A percentile compares a stretch with the other conserved stretches of the same genome.
These are phyloP conservation scores for Phialocephala sp. DNA, from an alignment of 2,329 filamentous ascomycete genomes.

Conservation along the genomic window DNA sequence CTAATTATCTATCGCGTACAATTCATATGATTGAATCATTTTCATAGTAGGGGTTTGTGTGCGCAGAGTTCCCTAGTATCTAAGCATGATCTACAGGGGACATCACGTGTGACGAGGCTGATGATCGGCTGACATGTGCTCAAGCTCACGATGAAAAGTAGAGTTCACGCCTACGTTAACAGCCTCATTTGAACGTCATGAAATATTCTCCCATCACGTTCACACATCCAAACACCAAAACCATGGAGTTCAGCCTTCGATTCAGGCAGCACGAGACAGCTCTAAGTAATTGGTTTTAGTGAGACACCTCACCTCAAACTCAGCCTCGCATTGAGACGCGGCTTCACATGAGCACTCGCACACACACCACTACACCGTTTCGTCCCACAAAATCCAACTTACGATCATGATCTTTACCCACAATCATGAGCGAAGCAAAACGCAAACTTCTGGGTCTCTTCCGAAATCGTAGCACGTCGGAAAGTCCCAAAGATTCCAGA, in stretches of 20 bases:
- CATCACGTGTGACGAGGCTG: not conserved
- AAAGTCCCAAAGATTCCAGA: slow-evolving; percentile 46
- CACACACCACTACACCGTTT: not conserved
- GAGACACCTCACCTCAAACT: slow-evolving; percentile 9
- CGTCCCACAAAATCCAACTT: not conserved
- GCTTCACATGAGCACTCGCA: slow-evolving; percentile 7
- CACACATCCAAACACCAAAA: not conserved
- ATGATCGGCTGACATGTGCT: not conserved
- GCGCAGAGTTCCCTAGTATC: no score
- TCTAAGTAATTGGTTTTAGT: not conserved
- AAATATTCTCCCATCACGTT: not conserved
- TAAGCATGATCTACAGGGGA: no score
- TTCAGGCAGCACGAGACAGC: not conserved
- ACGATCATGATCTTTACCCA: slow-evolving; percentile 5
- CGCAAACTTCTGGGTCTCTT: slow-evolving; percentile 48
- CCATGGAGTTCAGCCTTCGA: not conserved
- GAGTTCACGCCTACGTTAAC: not conserved
- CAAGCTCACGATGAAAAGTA: not conserved
- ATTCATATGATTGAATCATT: no score
- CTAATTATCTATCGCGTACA: no score
- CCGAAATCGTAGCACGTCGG: slow-evolving; percentile 53
- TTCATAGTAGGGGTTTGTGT: no score
- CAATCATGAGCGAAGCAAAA: slow-evolving; percentile 39
- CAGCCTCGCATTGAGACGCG: slow-evolving; percentile 11
- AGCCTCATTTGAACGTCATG: not conserved